phyloP scores from a whole-genome alignment of 768 basidiomycete genomes.

The Mycena sanguinolenta region DNA sequence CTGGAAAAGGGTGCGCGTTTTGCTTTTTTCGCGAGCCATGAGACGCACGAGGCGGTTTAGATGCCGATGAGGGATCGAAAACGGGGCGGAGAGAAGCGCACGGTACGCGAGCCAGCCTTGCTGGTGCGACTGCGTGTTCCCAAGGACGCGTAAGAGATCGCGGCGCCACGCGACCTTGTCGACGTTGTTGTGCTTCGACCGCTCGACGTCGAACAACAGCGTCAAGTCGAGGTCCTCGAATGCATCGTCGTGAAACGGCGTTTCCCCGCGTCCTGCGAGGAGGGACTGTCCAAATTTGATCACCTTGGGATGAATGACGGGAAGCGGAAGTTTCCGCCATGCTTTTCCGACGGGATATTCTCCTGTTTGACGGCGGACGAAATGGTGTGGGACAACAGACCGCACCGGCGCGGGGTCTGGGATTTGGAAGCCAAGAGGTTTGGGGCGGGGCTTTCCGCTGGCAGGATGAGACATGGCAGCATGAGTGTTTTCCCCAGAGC shows the following conservation, averaged over 20 bases:
- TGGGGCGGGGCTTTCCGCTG: not conserved
- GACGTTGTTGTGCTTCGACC: conserved; percentile 6
- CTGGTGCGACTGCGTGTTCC: conserved; percentile 45
- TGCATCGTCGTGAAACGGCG: conserved; percentile 33
- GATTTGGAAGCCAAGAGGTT: conserved; percentile 10
- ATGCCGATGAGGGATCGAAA: conserved; percentile 44
- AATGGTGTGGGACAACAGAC: conserved; percentile 10
- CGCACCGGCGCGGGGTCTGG: conserved; percentile 26
- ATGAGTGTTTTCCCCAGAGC: conserved; percentile 6
- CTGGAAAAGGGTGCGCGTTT: conserved; percentile 71
- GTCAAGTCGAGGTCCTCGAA: conserved; percentile 35
- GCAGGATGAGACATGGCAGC: not conserved
- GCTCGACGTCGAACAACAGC: conserved; percentile 27
- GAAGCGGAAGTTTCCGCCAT: conserved; percentile 38
- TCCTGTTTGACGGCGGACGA: conserved; percentile 13
- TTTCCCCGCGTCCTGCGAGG: conserved; percentile 12
- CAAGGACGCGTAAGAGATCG: conserved; percentile 46
- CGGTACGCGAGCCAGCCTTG: conserved; percentile 62
- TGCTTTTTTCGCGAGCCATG: conserved; percentile 66
- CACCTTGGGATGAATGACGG: conserved; percentile 26
- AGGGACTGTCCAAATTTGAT: conserved; percentile 24
- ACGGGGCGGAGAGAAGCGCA: conserved; percentile 43
- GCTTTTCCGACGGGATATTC: conserved; percentile 45
- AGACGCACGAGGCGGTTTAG: conserved; percentile 75
- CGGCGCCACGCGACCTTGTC: conserved; percentile 36